Evolutionary conservation across 169 alveolate genomes (phyloP).

Genomic region (Perkinsus marinus): DNA sequence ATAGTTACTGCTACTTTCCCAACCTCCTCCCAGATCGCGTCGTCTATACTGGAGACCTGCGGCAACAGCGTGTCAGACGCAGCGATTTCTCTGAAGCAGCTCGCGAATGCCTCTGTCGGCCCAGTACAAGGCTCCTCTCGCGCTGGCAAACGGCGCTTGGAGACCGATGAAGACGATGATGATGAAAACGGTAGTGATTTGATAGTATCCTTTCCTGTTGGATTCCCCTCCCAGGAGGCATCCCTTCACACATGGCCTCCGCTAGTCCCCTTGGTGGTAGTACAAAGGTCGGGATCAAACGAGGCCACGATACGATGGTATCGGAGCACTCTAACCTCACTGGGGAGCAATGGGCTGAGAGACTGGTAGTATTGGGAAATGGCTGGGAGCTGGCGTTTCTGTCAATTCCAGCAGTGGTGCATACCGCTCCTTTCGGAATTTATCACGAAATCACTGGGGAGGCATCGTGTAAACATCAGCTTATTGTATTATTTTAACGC

Average conservation of each 20-base stretch:
- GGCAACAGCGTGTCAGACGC: not conserved
- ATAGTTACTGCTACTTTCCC: not conserved
- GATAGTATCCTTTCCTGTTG: too few species aligned
- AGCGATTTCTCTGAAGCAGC: not conserved
- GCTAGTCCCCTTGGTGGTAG: not conserved
- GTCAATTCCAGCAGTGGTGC: too few species aligned
- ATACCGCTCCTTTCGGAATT: too few species aligned
- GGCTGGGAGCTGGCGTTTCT: too few species aligned
- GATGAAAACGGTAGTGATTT: not conserved
- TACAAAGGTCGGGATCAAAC: not conserved
- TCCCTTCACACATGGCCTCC: not conserved
- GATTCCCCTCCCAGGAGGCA: not conserved
- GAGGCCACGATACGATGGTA: not conserved
- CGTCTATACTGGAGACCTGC: not conserved
- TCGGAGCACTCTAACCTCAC: not conserved
- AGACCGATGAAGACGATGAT: not conserved
- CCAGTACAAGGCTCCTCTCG: not conserved
- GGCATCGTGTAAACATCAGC: too few species aligned
- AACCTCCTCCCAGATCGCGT: not conserved
- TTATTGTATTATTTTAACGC: too few species aligned
- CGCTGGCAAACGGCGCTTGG: not conserved
- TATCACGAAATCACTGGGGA: too few species aligned
- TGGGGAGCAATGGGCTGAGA: not conserved
- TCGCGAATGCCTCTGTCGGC: not conserved
- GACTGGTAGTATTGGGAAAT: not conserved